Evolutionary conservation across 163 green algal genomes (phyloP).

Genomic region (Chlorella variabilis): DNA sequence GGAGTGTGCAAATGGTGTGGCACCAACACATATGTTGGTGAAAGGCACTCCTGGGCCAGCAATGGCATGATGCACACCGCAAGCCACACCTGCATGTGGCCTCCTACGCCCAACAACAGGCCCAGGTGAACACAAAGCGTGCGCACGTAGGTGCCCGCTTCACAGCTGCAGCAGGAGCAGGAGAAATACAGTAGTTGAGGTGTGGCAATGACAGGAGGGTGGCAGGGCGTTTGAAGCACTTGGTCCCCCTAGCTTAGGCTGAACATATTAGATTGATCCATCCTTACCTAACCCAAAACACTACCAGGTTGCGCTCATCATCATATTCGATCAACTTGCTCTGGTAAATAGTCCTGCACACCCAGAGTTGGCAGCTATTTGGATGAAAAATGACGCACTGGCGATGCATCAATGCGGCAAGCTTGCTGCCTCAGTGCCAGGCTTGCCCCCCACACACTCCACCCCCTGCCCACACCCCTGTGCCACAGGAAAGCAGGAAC

Average conservation of each 20-base stretch:
- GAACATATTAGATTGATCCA: too few species aligned
- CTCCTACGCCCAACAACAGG: conserved; percentile 94
- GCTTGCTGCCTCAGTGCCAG: too few species aligned
- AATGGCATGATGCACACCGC: too few species aligned
- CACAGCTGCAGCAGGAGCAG: conserved; percentile 67
- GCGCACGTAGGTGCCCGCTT: conserved; percentile 97
- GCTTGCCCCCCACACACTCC: too few species aligned
- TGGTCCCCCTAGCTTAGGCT: too few species aligned
- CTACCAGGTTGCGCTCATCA: conserved; percentile 91
- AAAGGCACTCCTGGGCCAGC: too few species aligned
- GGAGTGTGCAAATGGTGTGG: not conserved
- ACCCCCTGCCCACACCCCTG: too few species aligned
- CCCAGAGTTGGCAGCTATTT: not conserved
- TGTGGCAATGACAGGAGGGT: too few species aligned
- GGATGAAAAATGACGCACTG: not conserved
- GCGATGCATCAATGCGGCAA: not conserved
- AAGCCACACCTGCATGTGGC: conserved; percentile 87
- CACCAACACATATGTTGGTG: too few species aligned
- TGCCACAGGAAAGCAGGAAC: too few species aligned
- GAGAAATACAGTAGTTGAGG: not conserved
- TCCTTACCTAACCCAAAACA: conserved; percentile 89
- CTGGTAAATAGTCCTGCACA: conserved; percentile 92
- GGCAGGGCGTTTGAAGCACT: too few species aligned
- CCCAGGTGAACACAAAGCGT: conserved; percentile 99
- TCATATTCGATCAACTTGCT: conserved; percentile 97